Conservation (phyloP, 257 asterid genomes). For the Solanum bulbocastanum region DNA sequence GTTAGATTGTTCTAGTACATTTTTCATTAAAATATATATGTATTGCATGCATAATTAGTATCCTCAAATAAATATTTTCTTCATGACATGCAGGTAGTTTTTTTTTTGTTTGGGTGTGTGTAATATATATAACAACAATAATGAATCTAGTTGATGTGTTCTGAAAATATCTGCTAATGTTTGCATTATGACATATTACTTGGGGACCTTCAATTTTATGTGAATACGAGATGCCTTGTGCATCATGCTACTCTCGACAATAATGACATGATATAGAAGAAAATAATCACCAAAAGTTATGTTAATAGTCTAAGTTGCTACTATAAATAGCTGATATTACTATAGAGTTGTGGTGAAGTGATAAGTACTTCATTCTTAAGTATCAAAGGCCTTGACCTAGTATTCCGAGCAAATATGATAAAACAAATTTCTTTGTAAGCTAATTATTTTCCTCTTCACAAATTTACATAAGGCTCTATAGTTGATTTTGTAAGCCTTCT, state of each 20-base stretch:
- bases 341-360: background rate
- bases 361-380: background rate
- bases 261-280: background rate
- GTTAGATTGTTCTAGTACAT: background rate
- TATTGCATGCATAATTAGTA: background rate
- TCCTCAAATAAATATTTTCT: background rate
- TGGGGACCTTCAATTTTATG: background rate
- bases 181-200: background rate
- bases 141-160: background rate
- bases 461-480: no score
- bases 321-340: no score
- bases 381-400: rapidly evolving
- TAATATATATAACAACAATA: background rate
- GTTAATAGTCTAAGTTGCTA: background rate
- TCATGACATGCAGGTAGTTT: background rate
- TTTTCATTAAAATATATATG: background rate
- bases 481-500: no score
- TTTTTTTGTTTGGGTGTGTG: background rate
- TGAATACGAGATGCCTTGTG: background rate
- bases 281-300: background rate
- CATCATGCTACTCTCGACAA: rapidly evolving
- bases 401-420: no score
- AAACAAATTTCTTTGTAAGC: no score
- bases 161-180: background rate
- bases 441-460: no score